Evolutionary conservation across 2,329 filamentous ascomycete genomes (phyloP).

Genomic region (Colletotrichum salicis): DNA sequence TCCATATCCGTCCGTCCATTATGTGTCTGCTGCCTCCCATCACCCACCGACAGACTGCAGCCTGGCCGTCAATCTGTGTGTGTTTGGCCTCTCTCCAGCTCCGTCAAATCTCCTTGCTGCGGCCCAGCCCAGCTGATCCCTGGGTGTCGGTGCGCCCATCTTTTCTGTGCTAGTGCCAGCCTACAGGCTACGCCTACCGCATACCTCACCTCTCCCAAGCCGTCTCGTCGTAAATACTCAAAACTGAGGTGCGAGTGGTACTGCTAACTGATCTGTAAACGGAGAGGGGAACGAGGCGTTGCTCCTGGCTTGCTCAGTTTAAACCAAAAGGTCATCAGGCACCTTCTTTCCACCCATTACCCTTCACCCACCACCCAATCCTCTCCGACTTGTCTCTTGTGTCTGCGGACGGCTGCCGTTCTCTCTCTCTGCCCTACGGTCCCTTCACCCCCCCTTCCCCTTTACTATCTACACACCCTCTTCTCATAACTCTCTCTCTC

Average conservation of each 20-base stretch:
- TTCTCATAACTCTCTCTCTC: not conserved
- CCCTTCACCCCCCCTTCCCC: not conserved
- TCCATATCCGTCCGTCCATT: not conserved
- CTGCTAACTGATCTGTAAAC: not conserved
- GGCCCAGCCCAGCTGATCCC: conserved; percentile 1
- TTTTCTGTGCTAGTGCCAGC: not conserved
- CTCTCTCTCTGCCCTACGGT: conserved; percentile 10
- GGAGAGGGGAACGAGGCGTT: conserved; percentile 2
- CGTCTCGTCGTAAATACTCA: not conserved
- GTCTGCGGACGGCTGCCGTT: conserved; percentile 4
- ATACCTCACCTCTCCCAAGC: not conserved
- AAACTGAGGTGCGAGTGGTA: not conserved
- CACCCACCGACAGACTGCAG: not conserved
- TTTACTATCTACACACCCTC: not conserved
- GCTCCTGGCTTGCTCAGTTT: conserved; percentile 8
- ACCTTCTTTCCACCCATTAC: not conserved
- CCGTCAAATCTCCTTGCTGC: conserved; percentile 3
- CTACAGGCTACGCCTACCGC: not conserved
- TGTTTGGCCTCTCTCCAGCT: not conserved
- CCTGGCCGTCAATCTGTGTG: conserved; percentile 1
- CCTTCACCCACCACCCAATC: not conserved
- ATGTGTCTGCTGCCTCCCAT: not conserved
- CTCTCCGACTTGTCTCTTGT: not conserved
- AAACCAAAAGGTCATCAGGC: not conserved
- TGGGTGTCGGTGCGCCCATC: not conserved